These are phyloP conservation scores for Gillenia trifoliata DNA, from an alignment of 306 rosid genomes.

Conservation along the genomic window DNA sequence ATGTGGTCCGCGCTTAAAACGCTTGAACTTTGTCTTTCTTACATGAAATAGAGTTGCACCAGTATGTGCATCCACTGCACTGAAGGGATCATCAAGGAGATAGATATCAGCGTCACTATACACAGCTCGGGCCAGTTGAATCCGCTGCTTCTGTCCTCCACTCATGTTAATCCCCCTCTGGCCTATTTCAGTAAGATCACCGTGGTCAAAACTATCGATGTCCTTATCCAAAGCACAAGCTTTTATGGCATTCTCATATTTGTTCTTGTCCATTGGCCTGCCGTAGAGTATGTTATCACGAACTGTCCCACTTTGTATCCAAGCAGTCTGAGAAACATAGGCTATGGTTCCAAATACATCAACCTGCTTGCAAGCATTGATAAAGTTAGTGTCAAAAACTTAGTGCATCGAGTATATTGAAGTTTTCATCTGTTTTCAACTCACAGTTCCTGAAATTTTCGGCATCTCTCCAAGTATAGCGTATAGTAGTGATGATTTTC, in stretches of 20 bases:
- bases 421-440: conserved; percentile 16
- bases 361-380: conserved; percentile 37
- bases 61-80: conserved; percentile 89
- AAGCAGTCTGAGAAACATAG: conserved; percentile 70
- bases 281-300: conserved; percentile 69
- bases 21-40: conserved; percentile 6
- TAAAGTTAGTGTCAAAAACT: conserved; percentile 1
- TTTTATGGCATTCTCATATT: conserved; percentile 52
- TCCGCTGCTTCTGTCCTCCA: conserved; percentile 88
- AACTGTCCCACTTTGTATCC: conserved; percentile 89
- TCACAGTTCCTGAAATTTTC: conserved; percentile 61
- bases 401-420: conserved; percentile 1
- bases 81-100: conserved; percentile 76
- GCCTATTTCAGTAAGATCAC: conserved; percentile 86
- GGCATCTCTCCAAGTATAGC: conserved; percentile 77
- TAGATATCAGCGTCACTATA: conserved; percentile 72
- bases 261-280: conserved; percentile 53
- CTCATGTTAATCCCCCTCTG: conserved; percentile 88
- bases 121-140: conserved; percentile 80
- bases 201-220: conserved; percentile 52
- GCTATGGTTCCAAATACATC: conserved; percentile 53
- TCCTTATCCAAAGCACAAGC: conserved; percentile 72
- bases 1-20: background rate
- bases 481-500: conserved; percentile 71
- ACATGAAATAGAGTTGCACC: conserved; percentile 63